These are phyloP conservation scores for barrel medic (Medicago truncatula) DNA, from an alignment of 306 rosid genomes.

Conservation along the genomic window MtrunA17r5.0-ANR NC_053045.1:58124001-58124500, in stretches of 20 bases:
- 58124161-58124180: constrained; percentile 91
- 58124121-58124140: constrained; percentile 83
- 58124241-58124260: constrained; percentile 53
- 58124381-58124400: neutral
- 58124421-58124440: constrained; percentile 72
- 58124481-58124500: constrained; percentile 87
- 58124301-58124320: constrained; percentile 79
- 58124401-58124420: constrained; percentile 32
- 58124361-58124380: neutral
- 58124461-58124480: constrained; percentile 86
- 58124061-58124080: neutral
- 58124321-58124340: constrained; percentile 36
- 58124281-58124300: constrained; percentile 94
- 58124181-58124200: constrained; percentile 90
- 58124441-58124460: constrained; percentile 64
- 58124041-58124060: neutral
- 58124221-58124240: constrained; percentile 66
- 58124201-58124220: constrained; percentile 92
- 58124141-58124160: constrained; percentile 75
- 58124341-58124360: too few species aligned
- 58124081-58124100: constrained; percentile 27
- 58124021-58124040: too few species aligned
- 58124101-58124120: constrained; percentile 68
- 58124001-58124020: too few species aligned
- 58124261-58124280: constrained; percentile 88